Conservation (phyloP, 305 asterid species). For the Petunia hybrid region DNA sequence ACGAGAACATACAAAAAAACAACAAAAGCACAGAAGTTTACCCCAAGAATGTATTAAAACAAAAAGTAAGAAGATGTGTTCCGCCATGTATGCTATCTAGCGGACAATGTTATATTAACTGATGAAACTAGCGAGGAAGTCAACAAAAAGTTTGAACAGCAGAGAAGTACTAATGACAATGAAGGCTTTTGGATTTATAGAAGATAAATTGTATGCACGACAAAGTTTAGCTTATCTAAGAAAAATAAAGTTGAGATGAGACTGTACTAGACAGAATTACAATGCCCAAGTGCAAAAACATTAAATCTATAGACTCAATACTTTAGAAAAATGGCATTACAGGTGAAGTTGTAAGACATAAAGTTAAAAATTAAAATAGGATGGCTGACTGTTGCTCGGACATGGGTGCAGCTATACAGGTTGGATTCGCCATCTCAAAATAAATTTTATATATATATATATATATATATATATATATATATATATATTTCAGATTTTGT, state of each 20-base stretch:
- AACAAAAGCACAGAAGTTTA: background rate
- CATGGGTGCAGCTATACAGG: too few relatives aligned
- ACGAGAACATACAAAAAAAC: background rate
- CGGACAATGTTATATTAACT: background rate
- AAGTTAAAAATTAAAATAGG: constrained; percentile 6
- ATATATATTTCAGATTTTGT: too few relatives aligned
- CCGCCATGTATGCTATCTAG: background rate
- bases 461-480: too few relatives aligned
- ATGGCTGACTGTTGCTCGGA: background rate
- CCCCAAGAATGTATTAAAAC: too few relatives aligned
- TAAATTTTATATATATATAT: too few relatives aligned
- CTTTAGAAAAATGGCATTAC: background rate
- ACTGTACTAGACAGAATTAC: background rate
- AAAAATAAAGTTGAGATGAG: background rate
- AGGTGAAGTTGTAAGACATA: background rate
- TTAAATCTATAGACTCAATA: background rate
- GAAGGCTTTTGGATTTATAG: background rate
- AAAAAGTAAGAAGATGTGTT: background rate
- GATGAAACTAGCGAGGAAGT: background rate
- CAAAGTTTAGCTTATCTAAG: background rate
- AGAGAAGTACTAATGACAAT: background rate
- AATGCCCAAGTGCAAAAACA: background rate
- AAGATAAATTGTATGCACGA: constrained; percentile 9
- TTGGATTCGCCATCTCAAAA: too few relatives aligned
- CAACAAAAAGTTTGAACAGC: constrained; percentile 17